Conservation (phyloP, 2,329 filamentous ascomycete genomes). For the Bretziella fagacearum region DNA sequence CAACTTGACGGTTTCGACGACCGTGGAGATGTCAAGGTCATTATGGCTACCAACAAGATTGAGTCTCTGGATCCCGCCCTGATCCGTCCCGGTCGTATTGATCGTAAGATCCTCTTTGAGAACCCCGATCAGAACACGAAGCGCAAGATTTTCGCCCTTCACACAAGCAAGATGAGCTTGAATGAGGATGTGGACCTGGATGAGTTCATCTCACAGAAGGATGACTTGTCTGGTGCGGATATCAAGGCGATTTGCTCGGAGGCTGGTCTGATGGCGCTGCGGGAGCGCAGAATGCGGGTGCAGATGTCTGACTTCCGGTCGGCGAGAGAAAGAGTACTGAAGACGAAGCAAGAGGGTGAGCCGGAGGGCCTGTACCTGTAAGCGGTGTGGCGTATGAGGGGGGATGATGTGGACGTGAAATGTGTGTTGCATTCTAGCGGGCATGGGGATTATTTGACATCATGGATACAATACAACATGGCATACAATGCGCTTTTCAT, state of each 20-base stretch:
- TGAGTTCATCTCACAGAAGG: conserved; percentile 97
- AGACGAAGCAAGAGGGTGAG: conserved; percentile 97
- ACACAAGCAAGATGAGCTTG: conserved; percentile 97
- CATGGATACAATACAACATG: no score
- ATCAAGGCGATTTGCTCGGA: conserved; percentile 99
- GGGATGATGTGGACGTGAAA: no score
- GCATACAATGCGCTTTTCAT: no score
- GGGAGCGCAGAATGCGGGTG: conserved; percentile 91
- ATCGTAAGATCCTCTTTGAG: conserved; percentile 79
- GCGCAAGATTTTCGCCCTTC: conserved; percentile 95
- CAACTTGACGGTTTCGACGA: conserved; percentile 98
- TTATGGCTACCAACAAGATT: conserved; percentile 99
- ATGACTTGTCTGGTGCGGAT: conserved; percentile 89
- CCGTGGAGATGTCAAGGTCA: conserved; percentile 95
- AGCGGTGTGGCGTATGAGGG: no score
- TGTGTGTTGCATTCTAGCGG: no score
- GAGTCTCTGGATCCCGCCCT: conserved; percentile 90
- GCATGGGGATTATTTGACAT: no score
- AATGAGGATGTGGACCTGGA: conserved; percentile 95
- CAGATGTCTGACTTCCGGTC: conserved; percentile 97
- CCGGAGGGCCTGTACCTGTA: conserved; percentile 98
- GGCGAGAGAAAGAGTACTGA: conserved; percentile 83
- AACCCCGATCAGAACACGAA: conserved; percentile 67
- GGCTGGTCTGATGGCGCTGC: conserved; percentile 80
- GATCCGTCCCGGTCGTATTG: conserved; percentile 93